Base-by-base conservation (phyloP, 1,284 basidiomycete genomes). In the Cutaneotrichosporon mucoides region DNA sequence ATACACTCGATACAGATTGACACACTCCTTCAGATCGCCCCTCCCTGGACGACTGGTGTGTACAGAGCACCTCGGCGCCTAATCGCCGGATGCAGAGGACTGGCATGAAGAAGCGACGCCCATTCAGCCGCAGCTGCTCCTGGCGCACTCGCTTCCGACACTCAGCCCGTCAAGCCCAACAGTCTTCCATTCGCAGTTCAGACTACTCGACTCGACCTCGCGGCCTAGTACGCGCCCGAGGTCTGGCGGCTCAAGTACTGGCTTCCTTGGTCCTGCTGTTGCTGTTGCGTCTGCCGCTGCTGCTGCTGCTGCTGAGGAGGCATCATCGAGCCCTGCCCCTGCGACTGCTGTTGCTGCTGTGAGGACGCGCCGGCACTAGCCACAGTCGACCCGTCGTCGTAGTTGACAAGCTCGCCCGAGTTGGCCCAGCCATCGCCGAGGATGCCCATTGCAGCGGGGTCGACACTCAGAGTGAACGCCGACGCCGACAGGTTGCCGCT, bases 1-100 rank as follows among this genome's bases (percentile, higher is more conserved):
- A 48, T 48, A 48, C 46, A 48, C 34, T 48, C 46, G 46, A 48
- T 48, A 48, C 46, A 48, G 46, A 35, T 48, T 48, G 12, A 34
- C 46, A 48, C 46, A 36, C 46, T 48, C 13, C 35, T 33, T 33
- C 46, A 48, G 33, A 36, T 48, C 5, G 34, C 34, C 33, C 45
- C 16, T 47, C 33, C 13, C 15, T 33, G 13, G 16, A 45, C 24
- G 44, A 24, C 12, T 45, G 16, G 44, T 33, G 15, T 45, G 10
- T 45, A 24, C 11, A 16, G 15, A 16, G 43, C 44, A 45, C 44
- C 9, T 10, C 16, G n/a, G 24, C 24, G 24, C 24, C 24, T 24
- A 24, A 24, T 24, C 24, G 24, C 24, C 24, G 3, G 24, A 24
- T 24, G 24, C 24, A 2, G 24, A 24, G 24, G 24, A 24, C 24